Percentiles rank a stretch among this genome's conserved stretches.
Conservation (phyloP, 345 rosid species). For the Euphorbia tirucalli region DNA sequence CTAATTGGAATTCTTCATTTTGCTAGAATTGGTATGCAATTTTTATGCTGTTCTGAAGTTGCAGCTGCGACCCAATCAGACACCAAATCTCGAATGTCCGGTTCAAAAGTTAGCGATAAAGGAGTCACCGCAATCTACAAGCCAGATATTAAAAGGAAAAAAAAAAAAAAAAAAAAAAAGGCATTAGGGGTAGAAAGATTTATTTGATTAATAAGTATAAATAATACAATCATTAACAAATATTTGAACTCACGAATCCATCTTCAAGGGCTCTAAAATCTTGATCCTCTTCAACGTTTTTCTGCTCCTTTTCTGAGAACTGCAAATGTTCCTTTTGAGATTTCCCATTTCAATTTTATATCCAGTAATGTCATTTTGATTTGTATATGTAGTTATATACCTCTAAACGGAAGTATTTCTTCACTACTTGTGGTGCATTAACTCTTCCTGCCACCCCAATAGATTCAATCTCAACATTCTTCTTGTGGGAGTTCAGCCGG, state of each 20-base stretch:
- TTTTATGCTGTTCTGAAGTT: neutral
- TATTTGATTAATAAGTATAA: neutral
- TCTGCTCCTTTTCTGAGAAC: slow-evolving; percentile 28
- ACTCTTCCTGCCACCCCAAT: slow-evolving; percentile 39
- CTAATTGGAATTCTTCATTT: neutral
- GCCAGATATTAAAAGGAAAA: neutral
- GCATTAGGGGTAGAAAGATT: neutral
- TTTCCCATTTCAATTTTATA: neutral
- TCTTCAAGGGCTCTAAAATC: slow-evolving; percentile 40
- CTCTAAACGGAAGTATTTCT: slow-evolving; percentile 44
- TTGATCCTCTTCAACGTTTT: slow-evolving; percentile 30
- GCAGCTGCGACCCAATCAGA: slow-evolving; percentile 30
- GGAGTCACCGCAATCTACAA: slow-evolving; percentile 29
- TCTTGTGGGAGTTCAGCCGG: slow-evolving; percentile 10
- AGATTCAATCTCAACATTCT: slow-evolving; percentile 31
- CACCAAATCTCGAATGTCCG: slow-evolving; percentile 17
- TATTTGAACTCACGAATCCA: slow-evolving; percentile 42
- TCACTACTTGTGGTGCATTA: slow-evolving; percentile 28
- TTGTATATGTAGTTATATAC: slow-evolving; percentile 17
- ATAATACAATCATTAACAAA: neutral
- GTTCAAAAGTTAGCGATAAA: slow-evolving; percentile 10
- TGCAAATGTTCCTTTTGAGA: slow-evolving; percentile 8
- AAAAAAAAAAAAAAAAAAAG: neutral
- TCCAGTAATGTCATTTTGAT: neutral
- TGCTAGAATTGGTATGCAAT: neutral